These are phyloP conservation scores for Mytilinidion resinicola DNA, from an alignment of 495 filamentous ascomycete genomes.

Conservation along the genomic window DNA sequence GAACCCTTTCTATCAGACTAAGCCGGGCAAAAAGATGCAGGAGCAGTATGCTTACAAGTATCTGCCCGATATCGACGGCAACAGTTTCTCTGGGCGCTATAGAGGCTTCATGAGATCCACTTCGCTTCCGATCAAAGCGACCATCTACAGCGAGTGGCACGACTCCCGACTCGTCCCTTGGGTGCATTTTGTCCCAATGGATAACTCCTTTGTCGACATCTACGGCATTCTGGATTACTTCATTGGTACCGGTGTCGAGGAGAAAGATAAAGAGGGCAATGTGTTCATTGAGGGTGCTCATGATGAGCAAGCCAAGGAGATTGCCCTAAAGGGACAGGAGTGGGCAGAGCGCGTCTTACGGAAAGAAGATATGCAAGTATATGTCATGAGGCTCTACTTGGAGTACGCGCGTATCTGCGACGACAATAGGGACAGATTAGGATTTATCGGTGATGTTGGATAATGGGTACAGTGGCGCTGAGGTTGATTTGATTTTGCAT, in stretches of 20 bases:
- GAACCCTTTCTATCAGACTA: conserved; percentile 27
- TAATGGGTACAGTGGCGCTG: background rate
- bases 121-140: conserved; percentile 38
- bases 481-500: background rate
- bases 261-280: background rate
- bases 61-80: conserved; percentile 40
- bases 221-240: conserved; percentile 79
- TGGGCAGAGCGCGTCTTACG: conserved; percentile 27
- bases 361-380: conserved; percentile 29
- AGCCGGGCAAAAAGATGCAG: conserved; percentile 21
- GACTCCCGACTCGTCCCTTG: conserved; percentile 36
- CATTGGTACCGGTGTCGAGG: conserved; percentile 41
- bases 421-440: conserved; percentile 22
- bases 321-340: conserved; percentile 22
- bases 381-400: conserved; percentile 24
- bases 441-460: conserved; percentile 19
- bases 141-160: conserved; percentile 40
- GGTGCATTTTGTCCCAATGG: conserved; percentile 65
- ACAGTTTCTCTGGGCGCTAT: conserved; percentile 37
- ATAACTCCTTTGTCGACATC: conserved; percentile 69
- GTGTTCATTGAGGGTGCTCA: conserved; percentile 10
- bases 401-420: conserved; percentile 27
- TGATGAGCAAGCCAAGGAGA: conserved; percentile 24
- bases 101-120: conserved; percentile 32
- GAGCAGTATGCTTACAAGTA: conserved; percentile 37